Evolutionary conservation across 2,329 filamentous ascomycete species (phyloP).

Genomic region (Botrytis deweyae): DNA sequence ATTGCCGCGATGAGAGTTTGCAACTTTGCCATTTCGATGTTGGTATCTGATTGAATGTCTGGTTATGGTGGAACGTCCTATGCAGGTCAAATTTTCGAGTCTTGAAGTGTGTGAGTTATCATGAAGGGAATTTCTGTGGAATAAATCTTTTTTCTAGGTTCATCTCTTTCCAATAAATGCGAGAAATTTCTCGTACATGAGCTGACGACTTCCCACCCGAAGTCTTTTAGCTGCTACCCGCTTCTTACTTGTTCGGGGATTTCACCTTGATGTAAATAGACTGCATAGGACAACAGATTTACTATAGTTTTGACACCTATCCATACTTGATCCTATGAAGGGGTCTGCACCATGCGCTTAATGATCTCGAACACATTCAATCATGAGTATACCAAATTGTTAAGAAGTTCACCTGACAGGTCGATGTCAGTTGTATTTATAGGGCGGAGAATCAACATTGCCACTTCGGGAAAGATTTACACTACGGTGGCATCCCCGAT

Average conservation of each 20-base stretch:
- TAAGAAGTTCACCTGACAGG: no score
- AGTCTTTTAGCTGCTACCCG: background rate
- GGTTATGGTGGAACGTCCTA: background rate
- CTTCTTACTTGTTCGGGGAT: background rate
- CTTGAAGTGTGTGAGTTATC: background rate
- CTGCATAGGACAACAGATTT: constrained; percentile 1
- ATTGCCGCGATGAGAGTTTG: background rate
- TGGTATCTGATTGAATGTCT: background rate
- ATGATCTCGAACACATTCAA: background rate
- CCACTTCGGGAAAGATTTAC: background rate
- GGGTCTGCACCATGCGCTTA: background rate
- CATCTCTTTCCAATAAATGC: background rate
- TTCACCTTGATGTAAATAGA: background rate
- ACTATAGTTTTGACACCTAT: background rate
- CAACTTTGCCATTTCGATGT: constrained; percentile 8
- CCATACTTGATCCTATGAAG: background rate
- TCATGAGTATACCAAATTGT: background rate
- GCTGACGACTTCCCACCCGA: background rate
- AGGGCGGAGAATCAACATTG: background rate
- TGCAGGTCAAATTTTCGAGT: background rate
- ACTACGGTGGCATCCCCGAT: background rate
- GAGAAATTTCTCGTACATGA: background rate
- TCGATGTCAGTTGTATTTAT: background rate
- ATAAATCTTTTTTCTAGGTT: background rate
- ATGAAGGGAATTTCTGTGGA: background rate